Evolutionary conservation across 2,329 filamentous ascomycete genomes (phyloP).

Genomic region (Diplodia scrobiculata): DNA sequence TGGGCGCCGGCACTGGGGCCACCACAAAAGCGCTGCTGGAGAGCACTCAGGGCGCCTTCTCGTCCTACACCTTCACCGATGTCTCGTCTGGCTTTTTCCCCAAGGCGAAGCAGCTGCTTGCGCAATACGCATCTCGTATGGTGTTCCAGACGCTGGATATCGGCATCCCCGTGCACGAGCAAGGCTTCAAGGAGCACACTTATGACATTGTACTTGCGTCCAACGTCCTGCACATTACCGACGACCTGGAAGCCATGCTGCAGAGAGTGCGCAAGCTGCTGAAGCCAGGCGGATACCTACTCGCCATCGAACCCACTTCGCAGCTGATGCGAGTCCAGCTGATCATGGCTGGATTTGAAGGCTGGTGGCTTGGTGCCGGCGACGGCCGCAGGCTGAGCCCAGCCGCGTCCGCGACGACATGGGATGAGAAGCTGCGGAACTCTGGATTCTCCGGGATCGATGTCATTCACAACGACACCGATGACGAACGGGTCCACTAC

Average conservation of each 20-base stretch:
- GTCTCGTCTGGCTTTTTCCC: conserved; percentile 35
- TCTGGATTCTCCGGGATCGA: conserved; percentile 43
- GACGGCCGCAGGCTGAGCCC: not conserved
- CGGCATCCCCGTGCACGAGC: conserved; percentile 10
- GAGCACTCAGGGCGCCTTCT: not conserved
- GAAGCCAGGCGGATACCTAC: conserved; percentile 50
- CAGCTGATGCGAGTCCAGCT: not conserved
- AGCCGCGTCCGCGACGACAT: conserved; percentile 31
- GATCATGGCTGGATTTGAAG: not conserved
- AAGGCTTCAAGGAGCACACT: conserved; percentile 20
- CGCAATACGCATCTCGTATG: conserved; percentile 1
- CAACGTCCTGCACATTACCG: conserved; percentile 30
- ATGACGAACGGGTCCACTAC: not conserved
- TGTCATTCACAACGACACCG: conserved; percentile 33
- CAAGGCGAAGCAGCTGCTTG: conserved; percentile 12
- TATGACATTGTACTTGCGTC: conserved; percentile 27
- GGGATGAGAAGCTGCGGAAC: conserved; percentile 39
- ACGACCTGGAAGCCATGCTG: conserved; percentile 27
- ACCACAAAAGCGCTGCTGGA: conserved; percentile 15
- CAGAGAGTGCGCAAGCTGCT: conserved; percentile 32
- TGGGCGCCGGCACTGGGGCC: conserved; percentile 31
- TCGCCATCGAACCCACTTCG: conserved; percentile 31
- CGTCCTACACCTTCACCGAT: conserved; percentile 34
- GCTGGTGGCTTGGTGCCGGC: conserved; percentile 29
- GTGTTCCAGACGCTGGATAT: conserved; percentile 26